Evolutionary conservation across 148 eudicot species (phyloP).

Genomic region (Heliamphora exappendiculata): DNA sequence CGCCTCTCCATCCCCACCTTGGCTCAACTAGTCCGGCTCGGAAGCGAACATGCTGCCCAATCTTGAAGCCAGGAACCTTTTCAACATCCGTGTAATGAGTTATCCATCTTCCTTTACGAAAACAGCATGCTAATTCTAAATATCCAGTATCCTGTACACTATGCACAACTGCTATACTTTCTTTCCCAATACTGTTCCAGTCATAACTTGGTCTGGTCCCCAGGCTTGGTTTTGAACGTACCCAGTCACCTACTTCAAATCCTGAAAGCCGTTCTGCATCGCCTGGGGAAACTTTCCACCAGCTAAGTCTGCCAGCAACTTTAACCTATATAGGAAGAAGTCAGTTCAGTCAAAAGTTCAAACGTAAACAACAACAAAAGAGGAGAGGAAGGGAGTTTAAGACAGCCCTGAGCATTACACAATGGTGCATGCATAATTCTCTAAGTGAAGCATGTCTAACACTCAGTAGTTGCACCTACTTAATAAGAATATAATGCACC

Average conservation of each 20-base stretch:
- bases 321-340: slow-evolving; percentile 51
- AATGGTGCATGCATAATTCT: background rate
- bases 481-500: background rate
- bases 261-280: slow-evolving; percentile 89
- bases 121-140: slow-evolving; percentile 87
- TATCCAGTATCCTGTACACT: slow-evolving; percentile 89
- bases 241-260: slow-evolving; percentile 99
- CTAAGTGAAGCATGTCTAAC: background rate
- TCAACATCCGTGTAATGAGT: slow-evolving; percentile 84
- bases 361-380: background rate
- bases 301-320: slow-evolving; percentile 69
- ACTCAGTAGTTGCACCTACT: background rate
- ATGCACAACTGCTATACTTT: slow-evolving; percentile 83
- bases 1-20: slow-evolving; percentile 98
- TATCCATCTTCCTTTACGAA: slow-evolving; percentile 63
- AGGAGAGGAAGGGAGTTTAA: background rate
- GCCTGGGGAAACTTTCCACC: slow-evolving; percentile 97
- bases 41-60: slow-evolving; percentile 86
- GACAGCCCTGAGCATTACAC: background rate
- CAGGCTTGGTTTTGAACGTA: slow-evolving; percentile 78
- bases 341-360: background rate
- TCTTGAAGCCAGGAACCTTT: slow-evolving; percentile 63
- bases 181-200: slow-evolving; percentile 84
- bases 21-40: slow-evolving; percentile 70
- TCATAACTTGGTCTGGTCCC: slow-evolving; percentile 94